Evolutionary conservation across 345 rosid species (phyloP).

Genomic region (Citrus australasica): DNA sequence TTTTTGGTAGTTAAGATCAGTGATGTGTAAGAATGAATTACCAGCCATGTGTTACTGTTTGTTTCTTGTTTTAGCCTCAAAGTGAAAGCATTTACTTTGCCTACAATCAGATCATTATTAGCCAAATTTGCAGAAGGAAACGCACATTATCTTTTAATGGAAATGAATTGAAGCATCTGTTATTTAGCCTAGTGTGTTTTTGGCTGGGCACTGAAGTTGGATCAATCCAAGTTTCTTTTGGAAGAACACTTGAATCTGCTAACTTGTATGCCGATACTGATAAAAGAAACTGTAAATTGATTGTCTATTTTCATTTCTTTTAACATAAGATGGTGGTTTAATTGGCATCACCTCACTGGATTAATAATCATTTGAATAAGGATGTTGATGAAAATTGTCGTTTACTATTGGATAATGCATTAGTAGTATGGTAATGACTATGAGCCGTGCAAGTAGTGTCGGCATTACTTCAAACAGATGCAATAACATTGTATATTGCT

Average conservation of each 20-base stretch:
- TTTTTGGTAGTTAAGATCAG: neutral
- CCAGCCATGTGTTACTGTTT: neutral
- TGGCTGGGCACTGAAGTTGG: neutral
- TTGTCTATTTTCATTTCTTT: neutral
- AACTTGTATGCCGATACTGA: neutral
- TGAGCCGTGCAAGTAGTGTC: neutral
- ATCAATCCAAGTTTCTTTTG: neutral
- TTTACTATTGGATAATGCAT: neutral
- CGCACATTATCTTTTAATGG: neutral
- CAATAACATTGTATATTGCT: conserved; percentile 6
- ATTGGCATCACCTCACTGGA: neutral
- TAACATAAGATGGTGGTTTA: neutral
- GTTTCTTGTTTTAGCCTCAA: neutral
- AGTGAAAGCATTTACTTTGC: neutral
- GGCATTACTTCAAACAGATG: neutral
- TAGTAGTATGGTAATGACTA: neutral
- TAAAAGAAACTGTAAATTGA: neutral
- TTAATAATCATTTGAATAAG: neutral
- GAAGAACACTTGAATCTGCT: neutral
- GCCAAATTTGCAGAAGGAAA: neutral
- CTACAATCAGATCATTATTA: neutral
- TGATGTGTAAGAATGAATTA: neutral
- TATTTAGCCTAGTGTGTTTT: neutral
- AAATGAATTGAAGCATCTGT: neutral
- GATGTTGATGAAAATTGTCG: neutral